Base-by-base conservation (phyloP, 2,329 filamentous ascomycete species). In the Colletotrichum liaoningense region DNA sequence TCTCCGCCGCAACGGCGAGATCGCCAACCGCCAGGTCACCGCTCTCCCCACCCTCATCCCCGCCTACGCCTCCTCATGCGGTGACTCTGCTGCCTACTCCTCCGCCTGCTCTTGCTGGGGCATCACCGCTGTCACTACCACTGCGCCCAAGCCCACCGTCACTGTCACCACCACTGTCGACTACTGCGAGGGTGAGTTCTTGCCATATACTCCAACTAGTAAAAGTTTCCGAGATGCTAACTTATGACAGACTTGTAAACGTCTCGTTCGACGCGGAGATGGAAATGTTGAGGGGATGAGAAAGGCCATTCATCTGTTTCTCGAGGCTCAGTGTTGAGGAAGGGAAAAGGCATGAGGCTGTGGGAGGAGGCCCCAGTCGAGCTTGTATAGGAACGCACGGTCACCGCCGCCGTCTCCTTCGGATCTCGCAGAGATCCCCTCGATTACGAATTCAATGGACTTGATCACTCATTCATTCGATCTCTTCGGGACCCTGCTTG, bases 51-150 rank as follows among this genome's bases (percentile, higher is more conserved):
- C 76, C 58, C 76, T 71, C 62, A 77, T 85, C 67, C 85, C 85
- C 62, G 77, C 81, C 68, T 87, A 86, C 78, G 84, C 84, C 67
- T 81, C 81, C 24, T 78, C 78, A 57, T 86, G 84, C 79, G 77
- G 78, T 67, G 74, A 78, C 55, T 6, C 68, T 14, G 77, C 74
- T 38, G 78, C 79, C 59, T 86, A 85, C 79, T 79, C 83, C 38
- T 83, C 84, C 49, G 85, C 82, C 66, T 87, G 85, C 82, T 80
- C 79, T 65, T 86, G 85, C 83, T 87, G 81, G 79, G 84, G 84
- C 62, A 80, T 86, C 79, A 85, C 84, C 52, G 80, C 79, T 49
- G 74, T 78, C 30, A 79, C 82, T 58, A 81, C 79, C 70, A 86
- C 84, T 12, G 84, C 81, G 66, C 76, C 83, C 33, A 77, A 75